Conservation (phyloP, 495 filamentous ascomycete species). For the Neurospora pannonica region DNA sequence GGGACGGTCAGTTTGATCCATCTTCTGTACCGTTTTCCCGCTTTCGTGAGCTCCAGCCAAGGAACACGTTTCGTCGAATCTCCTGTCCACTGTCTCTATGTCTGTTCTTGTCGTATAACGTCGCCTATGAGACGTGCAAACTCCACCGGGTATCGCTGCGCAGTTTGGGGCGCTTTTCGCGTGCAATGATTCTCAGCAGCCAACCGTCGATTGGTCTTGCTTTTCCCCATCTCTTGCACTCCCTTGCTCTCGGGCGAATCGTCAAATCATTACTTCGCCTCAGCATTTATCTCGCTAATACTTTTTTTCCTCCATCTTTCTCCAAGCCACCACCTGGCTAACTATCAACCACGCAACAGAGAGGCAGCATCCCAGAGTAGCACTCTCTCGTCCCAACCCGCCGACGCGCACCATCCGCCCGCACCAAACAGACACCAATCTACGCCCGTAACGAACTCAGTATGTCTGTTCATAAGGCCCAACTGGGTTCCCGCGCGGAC, state of each 20-base stretch:
- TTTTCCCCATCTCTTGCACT: neutral
- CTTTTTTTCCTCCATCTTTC: neutral
- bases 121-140: neutral
- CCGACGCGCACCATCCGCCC: slow-evolving; percentile 91
- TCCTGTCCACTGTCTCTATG: neutral
- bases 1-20: neutral
- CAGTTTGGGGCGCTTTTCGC: neutral
- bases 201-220: neutral
- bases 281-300: neutral
- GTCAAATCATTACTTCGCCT: neutral
- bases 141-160: neutral
- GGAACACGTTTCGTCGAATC: neutral
- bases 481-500: slow-evolving; percentile 55
- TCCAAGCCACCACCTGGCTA: too few relatives aligned
- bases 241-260: neutral
- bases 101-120: neutral
- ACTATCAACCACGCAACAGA: slow-evolving; percentile 21
- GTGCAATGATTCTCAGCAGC: neutral
- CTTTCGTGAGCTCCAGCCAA: neutral
- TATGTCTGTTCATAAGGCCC: slow-evolving; percentile 82
- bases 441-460: slow-evolving; percentile 93
- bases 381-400: slow-evolving; percentile 86
- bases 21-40: neutral
- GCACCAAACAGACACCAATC: slow-evolving; percentile 96
- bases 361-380: slow-evolving; percentile 79